A percentile compares a stretch with the other conserved stretches of the same genome.
Conservation (phyloP, 768 basidiomycete species). For the Tulasnella sp. region DNA sequence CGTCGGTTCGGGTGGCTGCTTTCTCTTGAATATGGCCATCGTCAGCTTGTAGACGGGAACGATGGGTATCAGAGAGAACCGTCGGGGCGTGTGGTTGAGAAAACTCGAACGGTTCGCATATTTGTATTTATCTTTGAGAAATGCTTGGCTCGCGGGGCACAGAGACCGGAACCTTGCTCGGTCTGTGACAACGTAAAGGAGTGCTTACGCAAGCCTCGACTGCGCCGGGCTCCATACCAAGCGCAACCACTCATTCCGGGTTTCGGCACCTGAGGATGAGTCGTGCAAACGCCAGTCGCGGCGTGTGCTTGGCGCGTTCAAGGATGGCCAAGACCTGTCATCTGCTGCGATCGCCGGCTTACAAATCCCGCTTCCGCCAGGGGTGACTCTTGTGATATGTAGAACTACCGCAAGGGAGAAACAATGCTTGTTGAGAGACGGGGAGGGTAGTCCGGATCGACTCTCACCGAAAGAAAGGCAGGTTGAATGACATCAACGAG, state of each 20-base stretch:
- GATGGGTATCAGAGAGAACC: not conserved
- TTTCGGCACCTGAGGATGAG: not conserved
- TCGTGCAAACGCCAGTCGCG: not conserved
- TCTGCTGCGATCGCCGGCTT: not conserved
- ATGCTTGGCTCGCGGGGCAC: not conserved
- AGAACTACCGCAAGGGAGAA: too few relatives aligned
- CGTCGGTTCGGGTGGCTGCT: conserved; percentile 1
- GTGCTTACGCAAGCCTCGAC: conserved; percentile 10
- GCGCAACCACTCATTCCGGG: not conserved
- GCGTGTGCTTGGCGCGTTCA: not conserved
- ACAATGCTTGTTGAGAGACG: too few relatives aligned
- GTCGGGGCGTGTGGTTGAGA: not conserved
- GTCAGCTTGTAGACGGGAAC: not conserved
- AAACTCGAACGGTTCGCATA: not conserved
- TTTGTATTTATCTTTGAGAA: not conserved
- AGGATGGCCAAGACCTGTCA: not conserved
- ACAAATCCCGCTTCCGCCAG: not conserved
- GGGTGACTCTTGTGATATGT: too few relatives aligned
- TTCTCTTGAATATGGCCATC: not conserved
- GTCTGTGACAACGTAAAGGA: not conserved
- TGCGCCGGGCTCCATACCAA: not conserved
- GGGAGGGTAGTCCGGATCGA: too few relatives aligned
- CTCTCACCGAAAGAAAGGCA: too few relatives aligned
- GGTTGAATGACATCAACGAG: too few relatives aligned
- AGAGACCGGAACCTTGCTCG: not conserved